These are phyloP conservation scores for Microcera coccophila DNA, from an alignment of 2,329 filamentous ascomycete species.

Conservation along the genomic window DNA sequence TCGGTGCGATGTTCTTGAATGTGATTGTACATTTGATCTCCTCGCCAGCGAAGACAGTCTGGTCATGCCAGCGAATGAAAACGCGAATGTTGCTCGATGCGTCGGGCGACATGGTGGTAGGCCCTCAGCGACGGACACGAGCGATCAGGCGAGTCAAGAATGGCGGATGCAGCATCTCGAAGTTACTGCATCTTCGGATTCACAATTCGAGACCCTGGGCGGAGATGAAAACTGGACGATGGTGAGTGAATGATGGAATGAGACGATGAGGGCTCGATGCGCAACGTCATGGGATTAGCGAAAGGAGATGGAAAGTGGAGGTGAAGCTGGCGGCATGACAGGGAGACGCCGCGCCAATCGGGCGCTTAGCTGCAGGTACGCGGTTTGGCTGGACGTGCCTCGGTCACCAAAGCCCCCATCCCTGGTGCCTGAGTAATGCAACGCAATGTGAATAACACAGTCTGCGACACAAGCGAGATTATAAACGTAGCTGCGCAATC, in stretches of 20 bases:
- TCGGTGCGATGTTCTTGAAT: slow-evolving; percentile 77
- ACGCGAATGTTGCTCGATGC: slow-evolving; percentile 74
- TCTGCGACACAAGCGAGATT: too few species aligned
- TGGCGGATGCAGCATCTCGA: slow-evolving; percentile 31
- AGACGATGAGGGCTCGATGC: slow-evolving; percentile 17
- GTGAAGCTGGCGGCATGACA: slow-evolving; percentile 11
- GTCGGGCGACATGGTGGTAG: slow-evolving; percentile 47
- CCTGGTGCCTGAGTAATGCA: too few species aligned
- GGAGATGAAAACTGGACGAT: slow-evolving; percentile 1
- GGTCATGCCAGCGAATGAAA: slow-evolving; percentile 90
- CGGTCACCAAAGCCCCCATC: slow-evolving; percentile 5
- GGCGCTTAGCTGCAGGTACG: slow-evolving; percentile 17
- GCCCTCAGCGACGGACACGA: slow-evolving; percentile 31
- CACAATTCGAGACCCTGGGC: slow-evolving; percentile 5
- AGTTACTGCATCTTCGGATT: slow-evolving; percentile 18
- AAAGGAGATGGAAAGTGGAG: slow-evolving; percentile 23
- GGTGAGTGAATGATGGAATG: slow-evolving; percentile 6
- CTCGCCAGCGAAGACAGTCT: slow-evolving; percentile 94
- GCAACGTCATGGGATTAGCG: slow-evolving; percentile 26
- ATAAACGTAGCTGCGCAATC: too few species aligned
- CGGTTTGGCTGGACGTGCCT: slow-evolving; percentile 12
- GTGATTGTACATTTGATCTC: slow-evolving; percentile 93
- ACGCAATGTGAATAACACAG: too few species aligned
- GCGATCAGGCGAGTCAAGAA: slow-evolving; percentile 22
- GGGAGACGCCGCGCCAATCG: slow-evolving; percentile 21